Base-by-base conservation (phyloP, 2,329 filamentous ascomycete genomes). In the Colletotrichum melonis region DNA sequence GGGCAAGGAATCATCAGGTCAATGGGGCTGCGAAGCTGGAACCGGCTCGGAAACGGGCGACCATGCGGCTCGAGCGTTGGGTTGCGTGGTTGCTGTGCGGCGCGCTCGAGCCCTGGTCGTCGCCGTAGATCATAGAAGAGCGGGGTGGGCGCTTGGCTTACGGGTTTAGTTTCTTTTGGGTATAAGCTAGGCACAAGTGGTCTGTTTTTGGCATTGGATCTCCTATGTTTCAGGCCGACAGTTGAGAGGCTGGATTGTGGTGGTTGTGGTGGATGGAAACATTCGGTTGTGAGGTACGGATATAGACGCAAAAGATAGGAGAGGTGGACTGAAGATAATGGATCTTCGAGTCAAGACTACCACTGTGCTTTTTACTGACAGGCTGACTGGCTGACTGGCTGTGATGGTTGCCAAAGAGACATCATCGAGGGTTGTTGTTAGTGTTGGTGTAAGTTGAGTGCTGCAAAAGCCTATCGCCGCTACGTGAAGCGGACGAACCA, bases 61-160 rank as follows among this genome's bases (percentile, higher is more conserved):
- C 58, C 38, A 68, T 68, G 64, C 60, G 70, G 70, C 67, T 70
- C 60, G 70, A 73, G 70, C 70, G 63, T 46, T 67, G 59, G 28
- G 67, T 73, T 65, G 60, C 62, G 60, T 54, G 28, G 67, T 73
- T 65, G 67, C 62, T 52, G 60, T 57, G 67, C 67, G 55, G 66
- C 30, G 67, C 60, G 70, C 60, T 70, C 70, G 42, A 66, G 70
- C 60, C 62, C 24, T 26, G 9, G 32, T 19, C 14, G 38, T 66
- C 49, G 35, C 46, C 24, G 30, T 22, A 58, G 63, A 24, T 46
- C 26, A 35, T 28, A 32, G 52, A 49, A 58, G 19, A 14, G 52
- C 19, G 38, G 42, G 52, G 57, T 49, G 42, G 19, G 42, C 42
- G 28, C 5, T 7, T 54, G 26, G 22, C 16, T n/a, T 58, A 14